phyloP scores from a whole-genome alignment of 192 early-diverging fungal species.

The Glomus cerebriforme region DNA sequence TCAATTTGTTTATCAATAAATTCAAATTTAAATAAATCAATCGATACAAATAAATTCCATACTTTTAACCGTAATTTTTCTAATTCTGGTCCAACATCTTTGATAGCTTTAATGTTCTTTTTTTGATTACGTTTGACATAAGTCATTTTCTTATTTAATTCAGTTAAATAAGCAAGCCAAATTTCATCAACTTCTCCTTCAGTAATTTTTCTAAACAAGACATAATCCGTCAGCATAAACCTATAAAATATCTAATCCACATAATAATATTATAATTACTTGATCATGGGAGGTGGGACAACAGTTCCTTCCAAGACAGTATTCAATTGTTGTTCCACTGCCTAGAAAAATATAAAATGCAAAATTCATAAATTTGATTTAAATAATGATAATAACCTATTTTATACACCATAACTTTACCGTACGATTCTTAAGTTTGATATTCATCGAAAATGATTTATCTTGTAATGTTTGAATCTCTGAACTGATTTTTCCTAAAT shows the following conservation, averaged over 20 bases:
- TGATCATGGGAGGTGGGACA: constrained; percentile 72
- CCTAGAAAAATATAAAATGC: constrained; percentile 38
- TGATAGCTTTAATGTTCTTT: constrained; percentile 73
- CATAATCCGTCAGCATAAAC: background rate
- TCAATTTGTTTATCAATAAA: background rate
- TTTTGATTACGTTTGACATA: constrained; percentile 79
- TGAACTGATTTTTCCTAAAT: constrained; percentile 83
- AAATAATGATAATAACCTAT: constrained; percentile 28
- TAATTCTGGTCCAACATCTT: constrained; percentile 89
- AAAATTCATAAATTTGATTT: too few species aligned
- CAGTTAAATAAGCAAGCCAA: constrained; percentile 79
- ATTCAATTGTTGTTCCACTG: constrained; percentile 71
- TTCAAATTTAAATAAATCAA: background rate
- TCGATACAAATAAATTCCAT: background rate
- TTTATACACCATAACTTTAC: constrained; percentile 41
- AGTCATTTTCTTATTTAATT: constrained; percentile 87
- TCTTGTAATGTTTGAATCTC: constrained; percentile 90
- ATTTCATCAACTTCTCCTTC: constrained; percentile 91
- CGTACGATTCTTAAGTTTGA: constrained; percentile 82
- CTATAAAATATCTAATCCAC: background rate
- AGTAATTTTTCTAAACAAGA: constrained; percentile 68
- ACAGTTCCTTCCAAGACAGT: constrained; percentile 83
- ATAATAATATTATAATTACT: constrained; percentile 34
- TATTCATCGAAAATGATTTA: constrained; percentile 77
- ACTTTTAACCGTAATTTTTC: constrained; percentile 83